Conservation (phyloP, 805 yeast genomes). For the Suhomyces faveliae region DNA sequence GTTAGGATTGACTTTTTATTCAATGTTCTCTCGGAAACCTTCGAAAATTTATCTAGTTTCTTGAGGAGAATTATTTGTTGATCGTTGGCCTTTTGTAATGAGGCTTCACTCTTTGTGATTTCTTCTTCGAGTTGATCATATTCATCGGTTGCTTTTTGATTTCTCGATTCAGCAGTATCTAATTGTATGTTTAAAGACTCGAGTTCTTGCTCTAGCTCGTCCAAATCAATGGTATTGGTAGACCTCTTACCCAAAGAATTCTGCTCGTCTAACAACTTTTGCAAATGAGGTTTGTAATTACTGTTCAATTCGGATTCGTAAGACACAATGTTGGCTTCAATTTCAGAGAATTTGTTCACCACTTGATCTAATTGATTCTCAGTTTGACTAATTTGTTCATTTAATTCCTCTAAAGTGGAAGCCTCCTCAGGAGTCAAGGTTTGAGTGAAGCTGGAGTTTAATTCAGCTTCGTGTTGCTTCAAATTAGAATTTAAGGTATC, state of each 20-base stretch:
- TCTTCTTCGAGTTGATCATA: slow-evolving; percentile 28
- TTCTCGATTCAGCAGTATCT: slow-evolving; percentile 27
- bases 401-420: slow-evolving; percentile 34
- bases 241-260: slow-evolving; percentile 10
- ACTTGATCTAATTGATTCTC: slow-evolving; percentile 43
- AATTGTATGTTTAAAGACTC: slow-evolving; percentile 24
- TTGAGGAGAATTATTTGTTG: slow-evolving; percentile 54
- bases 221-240: slow-evolving; percentile 9
- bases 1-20: slow-evolving; percentile 59
- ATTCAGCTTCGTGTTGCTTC: slow-evolving; percentile 47
- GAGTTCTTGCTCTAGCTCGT: slow-evolving; percentile 23
- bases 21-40: slow-evolving; percentile 60
- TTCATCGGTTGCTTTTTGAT: slow-evolving; percentile 23
- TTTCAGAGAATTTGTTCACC: slow-evolving; percentile 37
- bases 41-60: slow-evolving; percentile 60
- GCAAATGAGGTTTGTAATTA: slow-evolving; percentile 51
- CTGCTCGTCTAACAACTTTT: slow-evolving; percentile 12
- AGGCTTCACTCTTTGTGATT: slow-evolving; percentile 34
- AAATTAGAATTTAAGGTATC: slow-evolving; percentile 38
- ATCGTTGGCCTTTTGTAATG: slow-evolving; percentile 51
- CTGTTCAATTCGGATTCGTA: slow-evolving; percentile 58
- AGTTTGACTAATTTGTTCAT: slow-evolving; percentile 30
- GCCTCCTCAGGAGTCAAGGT: slow-evolving; percentile 52
- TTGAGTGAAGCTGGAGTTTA: slow-evolving; percentile 51
- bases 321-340: slow-evolving; percentile 48